Percentiles rank a stretch among this genome's conserved stretches.
These are phyloP conservation scores for Vitis riparia DNA, from an alignment of 164 flowering plant genomes.

Conservation along the genomic window DNA sequence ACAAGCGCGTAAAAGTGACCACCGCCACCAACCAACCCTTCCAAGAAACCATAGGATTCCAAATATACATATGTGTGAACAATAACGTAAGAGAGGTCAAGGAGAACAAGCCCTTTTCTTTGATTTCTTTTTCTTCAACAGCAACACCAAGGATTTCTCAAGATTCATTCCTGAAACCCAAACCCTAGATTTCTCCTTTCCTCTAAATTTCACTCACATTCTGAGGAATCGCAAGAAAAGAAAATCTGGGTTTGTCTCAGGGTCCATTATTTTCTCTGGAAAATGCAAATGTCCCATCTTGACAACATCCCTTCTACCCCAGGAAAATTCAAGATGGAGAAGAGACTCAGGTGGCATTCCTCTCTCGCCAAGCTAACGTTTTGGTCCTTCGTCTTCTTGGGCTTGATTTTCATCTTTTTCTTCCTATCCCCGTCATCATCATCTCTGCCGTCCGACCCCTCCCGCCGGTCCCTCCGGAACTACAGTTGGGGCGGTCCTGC, in stretches of 20 bases:
- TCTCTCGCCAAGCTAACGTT: conserved; percentile 64
- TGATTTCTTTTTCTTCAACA: conserved; percentile 6
- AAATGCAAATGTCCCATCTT: conserved; percentile 49
- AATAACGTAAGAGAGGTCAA: too few species aligned
- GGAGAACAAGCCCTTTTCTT: background rate
- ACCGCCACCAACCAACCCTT: conserved; percentile 9
- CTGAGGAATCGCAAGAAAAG: background rate
- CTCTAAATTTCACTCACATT: background rate
- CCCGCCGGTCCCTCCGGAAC: conserved; percentile 48
- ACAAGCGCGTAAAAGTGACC: conserved; percentile 9
- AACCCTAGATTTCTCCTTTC: background rate
- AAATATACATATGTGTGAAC: background rate
- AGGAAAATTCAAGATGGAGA: conserved; percentile 96
- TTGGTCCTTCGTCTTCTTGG: conserved; percentile 57
- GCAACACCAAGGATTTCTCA: background rate
- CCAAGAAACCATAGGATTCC: conserved; percentile 34
- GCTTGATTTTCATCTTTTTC: conserved; percentile 61
- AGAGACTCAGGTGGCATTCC: conserved; percentile 54
- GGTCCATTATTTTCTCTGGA: conserved; percentile 3
- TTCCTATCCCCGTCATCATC: conserved; percentile 51
- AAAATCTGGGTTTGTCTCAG: conserved; percentile 10
- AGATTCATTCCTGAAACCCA: conserved; percentile 13
- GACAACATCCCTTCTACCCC: conserved; percentile 84
- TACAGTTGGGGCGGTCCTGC: conserved; percentile 56
- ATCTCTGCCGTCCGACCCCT: conserved; percentile 39